Conservation (phyloP, 768 basidiomycete genomes). For the Agaricus bisporus region DNA sequence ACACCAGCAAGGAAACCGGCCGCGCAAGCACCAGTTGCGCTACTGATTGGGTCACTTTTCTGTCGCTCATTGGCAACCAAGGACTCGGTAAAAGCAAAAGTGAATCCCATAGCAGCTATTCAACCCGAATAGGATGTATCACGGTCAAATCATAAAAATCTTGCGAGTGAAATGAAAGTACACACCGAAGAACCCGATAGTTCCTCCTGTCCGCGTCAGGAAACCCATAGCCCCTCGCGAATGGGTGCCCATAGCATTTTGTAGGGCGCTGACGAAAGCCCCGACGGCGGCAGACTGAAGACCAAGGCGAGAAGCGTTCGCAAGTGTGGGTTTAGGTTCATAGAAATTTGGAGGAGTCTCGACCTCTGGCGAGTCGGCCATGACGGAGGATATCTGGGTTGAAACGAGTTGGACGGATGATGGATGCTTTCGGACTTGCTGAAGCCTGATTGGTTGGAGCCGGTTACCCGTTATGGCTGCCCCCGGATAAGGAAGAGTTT, state of each 20-base stretch:
- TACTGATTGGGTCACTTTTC: constrained; percentile 76
- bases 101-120: constrained; percentile 82
- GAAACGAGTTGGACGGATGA: constrained; percentile 14
- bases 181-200: constrained; percentile 89
- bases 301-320: constrained; percentile 50
- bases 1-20: constrained; percentile 90
- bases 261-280: constrained; percentile 59
- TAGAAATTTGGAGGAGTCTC: constrained; percentile 20
- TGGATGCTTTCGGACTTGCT: constrained; percentile 21
- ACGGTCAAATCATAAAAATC: background rate
- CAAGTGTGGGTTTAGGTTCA: constrained; percentile 48
- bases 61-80: constrained; percentile 75
- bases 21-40: constrained; percentile 84
- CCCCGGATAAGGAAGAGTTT: background rate
- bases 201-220: constrained; percentile 80
- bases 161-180: constrained; percentile 9
- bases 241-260: constrained; percentile 78
- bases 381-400: constrained; percentile 18
- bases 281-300: constrained; percentile 65
- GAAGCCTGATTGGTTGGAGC: constrained; percentile 17
- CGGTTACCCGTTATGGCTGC: constrained; percentile 26
- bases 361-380: constrained; percentile 26
- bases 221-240: constrained; percentile 80
- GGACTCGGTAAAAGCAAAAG: constrained; percentile 80
- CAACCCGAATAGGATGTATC: background rate